Percentiles rank a stretch among this genome's conserved stretches.
phyloP scores from a whole-genome alignment of 768 basidiomycete species.

The Thelephora ganbajun region DNA sequence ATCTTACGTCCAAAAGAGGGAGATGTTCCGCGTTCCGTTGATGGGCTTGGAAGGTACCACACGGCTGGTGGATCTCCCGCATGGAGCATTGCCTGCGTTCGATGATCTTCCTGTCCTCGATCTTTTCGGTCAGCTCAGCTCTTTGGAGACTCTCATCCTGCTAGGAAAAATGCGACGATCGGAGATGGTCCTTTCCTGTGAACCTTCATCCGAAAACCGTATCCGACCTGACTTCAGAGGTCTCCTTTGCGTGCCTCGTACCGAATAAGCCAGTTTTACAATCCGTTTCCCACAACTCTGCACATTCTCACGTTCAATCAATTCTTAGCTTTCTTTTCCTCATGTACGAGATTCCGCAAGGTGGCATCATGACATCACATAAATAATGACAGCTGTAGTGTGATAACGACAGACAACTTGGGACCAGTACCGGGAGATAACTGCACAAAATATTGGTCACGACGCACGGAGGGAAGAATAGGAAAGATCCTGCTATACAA shows the following conservation, averaged over 20 bases:
- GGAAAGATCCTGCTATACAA: slow-evolving; percentile 19
- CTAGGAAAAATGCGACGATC: slow-evolving; percentile 18
- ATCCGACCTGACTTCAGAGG: slow-evolving; percentile 14
- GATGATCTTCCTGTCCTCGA: slow-evolving; percentile 53
- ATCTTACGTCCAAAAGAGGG: slow-evolving; percentile 38
- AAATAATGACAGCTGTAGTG: too few species aligned
- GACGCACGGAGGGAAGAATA: slow-evolving; percentile 4
- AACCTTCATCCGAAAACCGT: slow-evolving; percentile 1
- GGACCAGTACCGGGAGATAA: background rate
- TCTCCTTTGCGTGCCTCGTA: background rate
- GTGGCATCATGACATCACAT: slow-evolving; percentile 8
- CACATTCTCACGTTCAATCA: too few species aligned
- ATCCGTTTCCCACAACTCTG: too few species aligned
- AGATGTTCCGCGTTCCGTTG: slow-evolving; percentile 55
- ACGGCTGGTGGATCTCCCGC: slow-evolving; percentile 47
- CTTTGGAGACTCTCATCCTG: slow-evolving; percentile 18
- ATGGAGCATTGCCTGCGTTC: slow-evolving; percentile 35
- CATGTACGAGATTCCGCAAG: slow-evolving; percentile 8
- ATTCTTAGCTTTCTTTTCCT: too few species aligned
- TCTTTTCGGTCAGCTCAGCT: slow-evolving; percentile 22
- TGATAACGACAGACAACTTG: too few species aligned
- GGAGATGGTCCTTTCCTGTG: slow-evolving; percentile 13
- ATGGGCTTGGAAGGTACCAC: slow-evolving; percentile 29
- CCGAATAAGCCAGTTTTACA: too few species aligned
- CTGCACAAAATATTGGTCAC: slow-evolving; percentile 1